Evolutionary conservation across 169 alveolate genomes (phyloP).

Genomic region (Condylostoma magnum): DNA sequence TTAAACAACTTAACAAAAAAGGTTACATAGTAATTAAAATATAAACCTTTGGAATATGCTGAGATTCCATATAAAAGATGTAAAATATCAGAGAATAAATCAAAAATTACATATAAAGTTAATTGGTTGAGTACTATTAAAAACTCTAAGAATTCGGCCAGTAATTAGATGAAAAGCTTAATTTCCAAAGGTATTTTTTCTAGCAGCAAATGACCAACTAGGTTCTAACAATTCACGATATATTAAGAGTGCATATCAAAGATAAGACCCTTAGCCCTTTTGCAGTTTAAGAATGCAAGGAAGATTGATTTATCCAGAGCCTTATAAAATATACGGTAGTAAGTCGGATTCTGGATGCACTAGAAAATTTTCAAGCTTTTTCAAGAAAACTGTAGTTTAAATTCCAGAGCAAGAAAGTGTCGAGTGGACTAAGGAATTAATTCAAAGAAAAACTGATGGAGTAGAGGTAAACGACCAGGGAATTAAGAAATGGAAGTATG

Average conservation of each 20-base stretch:
- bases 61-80: constrained; percentile 5
- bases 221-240: neutral
- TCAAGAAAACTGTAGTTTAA: constrained; percentile 31
- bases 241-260: constrained; percentile 45
- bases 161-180: neutral
- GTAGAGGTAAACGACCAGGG: constrained; percentile 42
- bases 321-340: neutral
- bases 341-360: constrained; percentile 6
- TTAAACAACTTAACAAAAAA: too few relatives aligned
- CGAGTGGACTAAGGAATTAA: constrained; percentile 39
- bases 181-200: neutral
- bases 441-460: constrained; percentile 55
- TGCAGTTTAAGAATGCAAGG: constrained; percentile 51
- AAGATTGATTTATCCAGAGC: constrained; percentile 38
- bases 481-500: constrained; percentile 39
- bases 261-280: constrained; percentile 41
- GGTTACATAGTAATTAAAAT: too few relatives aligned
- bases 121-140: neutral
- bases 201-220: neutral
- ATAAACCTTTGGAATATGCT: too few relatives aligned
- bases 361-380: constrained; percentile 40
- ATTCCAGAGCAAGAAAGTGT: constrained; percentile 43
- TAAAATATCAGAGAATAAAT: neutral
- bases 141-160: neutral
- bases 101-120: neutral